Evolutionary conservation across 768 basidiomycete genomes (phyloP).

Genomic region (Boletus sensibilis): DNA sequence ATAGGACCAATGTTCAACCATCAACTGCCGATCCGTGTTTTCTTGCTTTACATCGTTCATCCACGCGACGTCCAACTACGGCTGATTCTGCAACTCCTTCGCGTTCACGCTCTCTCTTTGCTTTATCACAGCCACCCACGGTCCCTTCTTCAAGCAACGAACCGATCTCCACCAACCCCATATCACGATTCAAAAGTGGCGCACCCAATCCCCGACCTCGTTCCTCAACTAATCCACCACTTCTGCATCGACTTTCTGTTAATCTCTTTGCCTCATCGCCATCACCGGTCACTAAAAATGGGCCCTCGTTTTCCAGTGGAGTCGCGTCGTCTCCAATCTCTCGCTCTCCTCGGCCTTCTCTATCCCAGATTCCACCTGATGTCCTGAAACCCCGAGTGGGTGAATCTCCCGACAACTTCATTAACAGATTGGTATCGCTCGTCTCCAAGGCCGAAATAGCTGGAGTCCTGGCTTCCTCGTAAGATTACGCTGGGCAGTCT

Average conservation of each 20-base stretch:
- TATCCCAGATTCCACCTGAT: slow-evolving; percentile 43
- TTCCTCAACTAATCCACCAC: slow-evolving; percentile 63
- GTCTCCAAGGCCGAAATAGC: slow-evolving; percentile 81
- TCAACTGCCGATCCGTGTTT: slow-evolving; percentile 18
- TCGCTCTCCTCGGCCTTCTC: slow-evolving; percentile 45
- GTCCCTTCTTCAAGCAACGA: slow-evolving; percentile 12
- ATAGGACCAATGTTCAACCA: slow-evolving; percentile 14
- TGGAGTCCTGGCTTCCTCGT: slow-evolving; percentile 80
- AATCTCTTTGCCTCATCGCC: slow-evolving; percentile 56
- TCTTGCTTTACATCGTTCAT: slow-evolving; percentile 15
- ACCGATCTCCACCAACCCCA: background rate
- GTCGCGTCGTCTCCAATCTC: slow-evolving; percentile 25
- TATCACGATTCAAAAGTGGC: slow-evolving; percentile 20
- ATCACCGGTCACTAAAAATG: slow-evolving; percentile 30
- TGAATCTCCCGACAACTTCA: slow-evolving; percentile 71
- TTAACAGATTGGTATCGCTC: slow-evolving; percentile 58
- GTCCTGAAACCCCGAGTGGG: slow-evolving; percentile 55
- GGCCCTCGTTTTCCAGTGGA: slow-evolving; percentile 7
- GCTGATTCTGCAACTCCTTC: slow-evolving; percentile 38
- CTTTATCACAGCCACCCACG: slow-evolving; percentile 22
- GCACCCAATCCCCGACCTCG: slow-evolving; percentile 43
- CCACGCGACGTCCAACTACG: slow-evolving; percentile 40
- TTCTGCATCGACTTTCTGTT: slow-evolving; percentile 68
- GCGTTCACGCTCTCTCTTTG: slow-evolving; percentile 32
- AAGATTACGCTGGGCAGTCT: slow-evolving; percentile 13